Conservation (phyloP, 2,329 filamentous ascomycete genomes). For the Epichloe baconii region DNA sequence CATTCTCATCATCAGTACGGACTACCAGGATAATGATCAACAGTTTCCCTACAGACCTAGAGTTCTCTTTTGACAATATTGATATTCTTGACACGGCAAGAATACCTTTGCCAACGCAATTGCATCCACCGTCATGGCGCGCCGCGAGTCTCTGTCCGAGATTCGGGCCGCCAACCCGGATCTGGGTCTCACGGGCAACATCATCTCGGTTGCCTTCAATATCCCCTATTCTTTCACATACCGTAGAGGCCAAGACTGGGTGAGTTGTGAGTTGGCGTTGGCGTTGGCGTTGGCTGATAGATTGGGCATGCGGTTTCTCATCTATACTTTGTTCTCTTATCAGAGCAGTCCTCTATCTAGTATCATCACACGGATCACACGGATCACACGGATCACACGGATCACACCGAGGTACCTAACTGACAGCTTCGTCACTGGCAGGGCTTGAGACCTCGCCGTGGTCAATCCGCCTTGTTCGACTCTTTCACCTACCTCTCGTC, state of each 20-base stretch:
- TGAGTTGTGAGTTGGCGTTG: slow-evolving; percentile 34
- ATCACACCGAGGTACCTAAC: too few species aligned
- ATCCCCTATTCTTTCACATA: slow-evolving; percentile 48
- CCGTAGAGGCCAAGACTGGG: slow-evolving; percentile 47
- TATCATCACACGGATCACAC: too few species aligned
- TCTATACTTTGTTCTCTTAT: too few species aligned
- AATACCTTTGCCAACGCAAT: not conserved
- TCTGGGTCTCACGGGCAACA: slow-evolving; percentile 47
- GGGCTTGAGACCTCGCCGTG: slow-evolving; percentile 65
- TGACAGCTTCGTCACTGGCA: slow-evolving; percentile 19
- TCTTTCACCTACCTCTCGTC: slow-evolving; percentile 81
- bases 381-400: too few species aligned
- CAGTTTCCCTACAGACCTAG: not conserved
- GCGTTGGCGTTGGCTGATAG: too few species aligned
- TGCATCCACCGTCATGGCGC: slow-evolving; percentile 21
- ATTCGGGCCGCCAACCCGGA: slow-evolving; percentile 43
- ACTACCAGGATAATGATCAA: not conserved
- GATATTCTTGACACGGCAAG: not conserved
- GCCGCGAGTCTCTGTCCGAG: slow-evolving; percentile 39
- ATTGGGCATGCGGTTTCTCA: not conserved
- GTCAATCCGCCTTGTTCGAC: slow-evolving; percentile 85
- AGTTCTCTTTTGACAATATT: not conserved
- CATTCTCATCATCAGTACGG: not conserved
- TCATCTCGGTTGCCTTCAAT: slow-evolving; percentile 53
- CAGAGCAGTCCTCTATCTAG: too few species aligned